Percentiles rank a stretch among this genome's conserved stretches.
Conservation (phyloP, 306 rosid species). For the Lagenaria siceraria region DNA sequence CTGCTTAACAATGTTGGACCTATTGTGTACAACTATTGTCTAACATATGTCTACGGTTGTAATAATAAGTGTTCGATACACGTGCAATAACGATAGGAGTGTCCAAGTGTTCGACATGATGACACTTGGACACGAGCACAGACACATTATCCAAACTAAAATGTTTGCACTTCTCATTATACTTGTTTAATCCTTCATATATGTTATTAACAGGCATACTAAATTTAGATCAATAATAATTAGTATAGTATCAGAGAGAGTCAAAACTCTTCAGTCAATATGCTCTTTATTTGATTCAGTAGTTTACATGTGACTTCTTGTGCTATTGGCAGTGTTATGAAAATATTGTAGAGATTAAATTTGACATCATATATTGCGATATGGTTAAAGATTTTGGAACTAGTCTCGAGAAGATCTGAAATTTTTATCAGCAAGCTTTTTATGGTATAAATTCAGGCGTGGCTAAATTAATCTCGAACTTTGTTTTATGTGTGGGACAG, state of each 20-base stretch:
- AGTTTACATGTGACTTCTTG: not conserved
- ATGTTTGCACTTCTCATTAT: not conserved
- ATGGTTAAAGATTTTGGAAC: not conserved
- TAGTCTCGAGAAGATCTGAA: not conserved
- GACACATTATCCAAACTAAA: not conserved
- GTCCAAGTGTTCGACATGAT: not conserved
- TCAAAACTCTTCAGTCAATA: not conserved
- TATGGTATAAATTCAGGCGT: not conserved
- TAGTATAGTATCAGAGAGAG: not conserved
- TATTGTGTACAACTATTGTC: not conserved
- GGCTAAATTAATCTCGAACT: not conserved
- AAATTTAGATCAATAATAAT: not conserved
- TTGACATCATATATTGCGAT: not conserved
- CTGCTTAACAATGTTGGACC: not conserved
- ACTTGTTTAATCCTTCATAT: not conserved
- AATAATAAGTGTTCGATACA: too few relatives aligned
- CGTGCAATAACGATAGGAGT: not conserved
- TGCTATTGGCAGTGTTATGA: not conserved
- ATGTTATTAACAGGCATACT: not conserved
- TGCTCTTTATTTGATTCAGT: not conserved
- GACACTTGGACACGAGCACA: not conserved
- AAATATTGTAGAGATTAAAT: not conserved
- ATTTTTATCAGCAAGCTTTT: not conserved
- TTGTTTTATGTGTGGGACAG: constrained; percentile 16
- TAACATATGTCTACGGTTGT: not conserved